These are phyloP conservation scores for Phlyctochytrium planicorne DNA, from an alignment of 192 early-diverging fungal species.

Conservation along the genomic window DNA sequence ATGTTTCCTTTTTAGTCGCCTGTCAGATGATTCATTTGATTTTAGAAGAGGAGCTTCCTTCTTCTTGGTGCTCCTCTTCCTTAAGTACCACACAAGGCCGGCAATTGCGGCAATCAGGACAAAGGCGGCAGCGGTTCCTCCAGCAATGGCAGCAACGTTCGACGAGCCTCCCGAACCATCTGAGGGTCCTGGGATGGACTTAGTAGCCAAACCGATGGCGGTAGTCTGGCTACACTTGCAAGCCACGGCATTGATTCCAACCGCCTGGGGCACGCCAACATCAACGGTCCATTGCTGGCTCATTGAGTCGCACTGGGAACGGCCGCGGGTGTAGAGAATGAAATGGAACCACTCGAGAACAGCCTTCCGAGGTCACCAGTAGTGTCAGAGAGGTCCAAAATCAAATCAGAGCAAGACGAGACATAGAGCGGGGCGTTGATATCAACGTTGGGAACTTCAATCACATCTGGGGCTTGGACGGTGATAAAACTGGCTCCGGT, in stretches of 20 bases:
- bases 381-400: conserved; percentile 15
- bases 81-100: conserved; percentile 12
- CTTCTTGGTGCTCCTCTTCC: conserved; percentile 4
- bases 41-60: background rate
- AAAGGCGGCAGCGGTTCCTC: conserved; percentile 17
- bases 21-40: too few species aligned
- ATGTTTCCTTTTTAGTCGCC: too few species aligned
- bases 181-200: background rate
- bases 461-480: conserved; percentile 7
- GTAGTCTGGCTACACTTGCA: conserved; percentile 24
- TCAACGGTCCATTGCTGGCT: conserved; percentile 3
- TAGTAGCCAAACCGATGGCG: conserved; percentile 3
- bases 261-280: background rate
- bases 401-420: conserved; percentile 10
- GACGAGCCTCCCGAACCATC: background rate
- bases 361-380: conserved; percentile 19
- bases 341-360: background rate
- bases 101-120: conserved; percentile 17
- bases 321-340: background rate
- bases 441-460: conserved; percentile 9
- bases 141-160: conserved; percentile 21
- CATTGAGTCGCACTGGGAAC: conserved; percentile 14
- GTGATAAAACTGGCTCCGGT: background rate
- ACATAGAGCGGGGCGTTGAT: conserved; percentile 21
- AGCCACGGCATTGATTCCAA: background rate